A percentile compares a stretch with the other conserved stretches of the same genome.
These are phyloP conservation scores for Pugionium cornutum DNA, from an alignment of 345 rosid genomes.

Conservation along the genomic window DNA sequence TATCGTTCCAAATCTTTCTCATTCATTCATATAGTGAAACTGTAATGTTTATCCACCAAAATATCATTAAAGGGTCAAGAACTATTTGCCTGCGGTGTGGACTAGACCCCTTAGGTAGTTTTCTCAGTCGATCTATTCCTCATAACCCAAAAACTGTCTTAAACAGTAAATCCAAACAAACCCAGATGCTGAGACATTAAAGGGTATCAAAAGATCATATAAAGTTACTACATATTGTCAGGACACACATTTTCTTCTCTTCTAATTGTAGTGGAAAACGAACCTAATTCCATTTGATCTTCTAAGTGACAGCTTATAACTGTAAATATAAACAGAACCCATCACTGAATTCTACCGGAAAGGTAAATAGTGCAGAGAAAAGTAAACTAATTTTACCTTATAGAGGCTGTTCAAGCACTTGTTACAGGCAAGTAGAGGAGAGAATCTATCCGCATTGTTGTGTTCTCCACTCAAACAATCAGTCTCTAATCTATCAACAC, in stretches of 20 bases:
- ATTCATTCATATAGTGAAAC: slow-evolving; percentile 21
- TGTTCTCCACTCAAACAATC: slow-evolving; percentile 61
- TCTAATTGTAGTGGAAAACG: no score
- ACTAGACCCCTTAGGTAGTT: no score
- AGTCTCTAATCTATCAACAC: slow-evolving; percentile 63
- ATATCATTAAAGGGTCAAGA: no score
- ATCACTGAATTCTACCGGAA: no score
- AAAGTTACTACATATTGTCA: not conserved
- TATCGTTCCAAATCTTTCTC: slow-evolving; percentile 21
- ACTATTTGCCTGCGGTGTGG: no score
- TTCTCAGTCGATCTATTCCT: no score
- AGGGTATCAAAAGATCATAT: not conserved
- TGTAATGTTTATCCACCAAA: not conserved
- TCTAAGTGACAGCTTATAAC: no score
- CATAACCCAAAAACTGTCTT: no score
- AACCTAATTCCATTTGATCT: no score
- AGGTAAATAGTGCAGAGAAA: no score
- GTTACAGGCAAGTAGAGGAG: slow-evolving; percentile 71
- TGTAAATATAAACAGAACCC: no score
- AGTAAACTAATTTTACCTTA: slow-evolving; percentile 32
- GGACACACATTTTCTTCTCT: no score
- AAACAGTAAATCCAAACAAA: slow-evolving; percentile 7
- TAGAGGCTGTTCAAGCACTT: slow-evolving; percentile 79
- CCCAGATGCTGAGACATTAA: not conserved
- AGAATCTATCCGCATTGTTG: slow-evolving; percentile 49